phyloP scores from a whole-genome alignment of 106 monocot species.

The Dendrobium nobile region DNA sequence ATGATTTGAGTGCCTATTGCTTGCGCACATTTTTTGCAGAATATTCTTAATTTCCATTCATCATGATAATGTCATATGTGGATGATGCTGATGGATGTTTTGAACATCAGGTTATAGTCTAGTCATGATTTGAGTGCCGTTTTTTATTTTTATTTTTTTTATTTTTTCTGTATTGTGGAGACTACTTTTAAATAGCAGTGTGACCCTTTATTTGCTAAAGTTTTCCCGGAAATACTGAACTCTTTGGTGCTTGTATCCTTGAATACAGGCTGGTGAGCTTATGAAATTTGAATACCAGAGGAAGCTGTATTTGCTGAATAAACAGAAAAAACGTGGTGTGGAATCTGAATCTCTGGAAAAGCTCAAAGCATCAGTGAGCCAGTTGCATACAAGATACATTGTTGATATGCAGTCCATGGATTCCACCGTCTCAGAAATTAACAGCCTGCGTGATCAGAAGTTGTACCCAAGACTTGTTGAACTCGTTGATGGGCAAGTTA shows the following conservation, averaged over 20 bases:
- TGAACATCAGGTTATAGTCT: neutral
- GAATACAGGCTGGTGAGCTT: slow-evolving; percentile 57
- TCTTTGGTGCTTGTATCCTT: slow-evolving; percentile 1
- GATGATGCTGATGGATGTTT: neutral
- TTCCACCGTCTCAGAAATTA: slow-evolving; percentile 89
- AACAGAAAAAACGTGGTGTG: slow-evolving; percentile 59
- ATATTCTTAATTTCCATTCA: neutral
- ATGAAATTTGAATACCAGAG: slow-evolving; percentile 89
- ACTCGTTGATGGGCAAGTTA: slow-evolving; percentile 75
- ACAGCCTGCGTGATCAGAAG: slow-evolving; percentile 66
- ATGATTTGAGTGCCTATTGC: neutral
- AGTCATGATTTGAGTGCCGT: neutral
- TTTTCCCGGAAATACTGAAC: neutral
- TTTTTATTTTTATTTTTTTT: neutral
- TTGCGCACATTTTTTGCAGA: neutral
- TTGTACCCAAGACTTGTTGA: slow-evolving; percentile 62
- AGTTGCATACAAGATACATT: slow-evolving; percentile 85
- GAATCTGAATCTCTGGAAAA: slow-evolving; percentile 51
- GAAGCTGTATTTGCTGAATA: slow-evolving; percentile 60
- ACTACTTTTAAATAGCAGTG: neutral
- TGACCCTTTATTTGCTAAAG: neutral
- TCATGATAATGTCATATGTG: neutral
- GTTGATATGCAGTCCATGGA: slow-evolving; percentile 97
- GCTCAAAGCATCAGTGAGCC: slow-evolving; percentile 73
- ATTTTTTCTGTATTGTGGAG: neutral